phyloP scores from a whole-genome alignment of 768 basidiomycete species.

The Rhodotorula diobovata region DNA sequence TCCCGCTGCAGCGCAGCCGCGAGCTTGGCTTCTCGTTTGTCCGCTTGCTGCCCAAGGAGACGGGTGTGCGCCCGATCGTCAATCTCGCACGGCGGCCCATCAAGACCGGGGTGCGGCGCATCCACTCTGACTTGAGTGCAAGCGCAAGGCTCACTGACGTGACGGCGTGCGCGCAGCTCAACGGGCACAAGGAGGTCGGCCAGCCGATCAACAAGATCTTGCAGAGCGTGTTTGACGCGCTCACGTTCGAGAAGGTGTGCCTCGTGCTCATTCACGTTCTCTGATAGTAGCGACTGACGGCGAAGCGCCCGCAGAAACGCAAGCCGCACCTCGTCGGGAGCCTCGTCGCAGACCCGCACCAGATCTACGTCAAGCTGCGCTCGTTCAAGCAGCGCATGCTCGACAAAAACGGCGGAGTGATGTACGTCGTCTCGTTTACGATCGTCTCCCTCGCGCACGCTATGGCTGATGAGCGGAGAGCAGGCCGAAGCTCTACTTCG shows the following conservation, averaged over 20 bases:
- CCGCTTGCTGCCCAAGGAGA: conserved; percentile 86
- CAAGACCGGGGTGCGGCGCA: conserved; percentile 42
- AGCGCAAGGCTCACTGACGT: too few relatives aligned
- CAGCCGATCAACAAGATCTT: conserved; percentile 84
- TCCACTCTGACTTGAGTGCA: neutral
- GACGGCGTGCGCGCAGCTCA: neutral
- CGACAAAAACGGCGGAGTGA: conserved; percentile 22
- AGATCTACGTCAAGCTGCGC: conserved; percentile 72
- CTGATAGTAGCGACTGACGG: neutral
- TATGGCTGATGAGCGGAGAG: neutral
- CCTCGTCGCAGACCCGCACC: conserved; percentile 75
- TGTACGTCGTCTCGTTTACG: neutral
- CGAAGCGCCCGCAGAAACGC: conserved; percentile 53
- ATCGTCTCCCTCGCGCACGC: too few relatives aligned
- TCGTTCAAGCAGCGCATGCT: conserved; percentile 56
- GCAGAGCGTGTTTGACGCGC: conserved; percentile 74
- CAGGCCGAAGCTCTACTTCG: conserved; percentile 87
- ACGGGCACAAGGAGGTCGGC: conserved; percentile 46
- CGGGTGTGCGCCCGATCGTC: conserved; percentile 88
- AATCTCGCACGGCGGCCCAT: conserved; percentile 60
- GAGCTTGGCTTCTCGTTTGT: conserved; percentile 78
- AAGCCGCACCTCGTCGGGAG: conserved; percentile 67
- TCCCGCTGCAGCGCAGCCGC: conserved; percentile 64
- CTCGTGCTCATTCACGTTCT: conserved; percentile 12
- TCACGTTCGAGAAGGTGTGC: conserved; percentile 78